Conservation (phyloP, 441 rosid species). For the Erodium texanum region DNA sequence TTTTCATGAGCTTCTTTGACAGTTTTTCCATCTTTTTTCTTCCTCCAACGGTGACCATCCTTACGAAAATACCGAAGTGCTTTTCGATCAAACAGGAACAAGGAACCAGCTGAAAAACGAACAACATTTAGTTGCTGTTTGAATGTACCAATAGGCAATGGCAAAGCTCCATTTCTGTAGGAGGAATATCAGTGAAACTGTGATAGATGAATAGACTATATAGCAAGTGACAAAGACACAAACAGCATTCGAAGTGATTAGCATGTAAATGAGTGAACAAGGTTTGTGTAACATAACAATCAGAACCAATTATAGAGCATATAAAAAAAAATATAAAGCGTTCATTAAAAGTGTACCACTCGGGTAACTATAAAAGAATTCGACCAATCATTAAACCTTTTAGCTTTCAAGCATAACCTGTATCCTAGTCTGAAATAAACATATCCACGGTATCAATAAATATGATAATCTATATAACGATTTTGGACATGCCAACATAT, state of each 20-base stretch:
- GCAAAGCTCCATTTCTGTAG: not conserved
- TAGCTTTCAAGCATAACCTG: not conserved
- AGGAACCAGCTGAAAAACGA: constrained; percentile 46
- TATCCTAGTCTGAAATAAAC: not conserved
- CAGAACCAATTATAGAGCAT: not conserved
- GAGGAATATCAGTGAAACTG: not conserved
- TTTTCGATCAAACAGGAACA: constrained; percentile 61
- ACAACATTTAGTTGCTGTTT: constrained; percentile 14
- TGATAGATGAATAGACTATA: not conserved
- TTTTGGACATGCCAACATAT: not conserved
- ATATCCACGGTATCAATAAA: not conserved
- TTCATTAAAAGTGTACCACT: not conserved
- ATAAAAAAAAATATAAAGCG: not conserved
- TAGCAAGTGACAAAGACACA: not conserved
- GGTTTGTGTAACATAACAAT: not conserved
- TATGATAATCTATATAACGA: not conserved
- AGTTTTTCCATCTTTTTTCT: constrained; percentile 72
- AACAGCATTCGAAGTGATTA: not conserved
- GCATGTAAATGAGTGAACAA: not conserved
- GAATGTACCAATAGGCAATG: constrained; percentile 6
- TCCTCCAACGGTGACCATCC: constrained; percentile 69
- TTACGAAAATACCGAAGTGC: constrained; percentile 58
- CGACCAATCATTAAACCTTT: not conserved
- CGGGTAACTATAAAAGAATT: not conserved
- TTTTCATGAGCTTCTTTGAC: constrained; percentile 78